A percentile compares a stretch with the other conserved stretches of the same genome.
Conservation (phyloP, 2,329 filamentous ascomycete genomes). For the Aspergillus glaucus region DNA sequence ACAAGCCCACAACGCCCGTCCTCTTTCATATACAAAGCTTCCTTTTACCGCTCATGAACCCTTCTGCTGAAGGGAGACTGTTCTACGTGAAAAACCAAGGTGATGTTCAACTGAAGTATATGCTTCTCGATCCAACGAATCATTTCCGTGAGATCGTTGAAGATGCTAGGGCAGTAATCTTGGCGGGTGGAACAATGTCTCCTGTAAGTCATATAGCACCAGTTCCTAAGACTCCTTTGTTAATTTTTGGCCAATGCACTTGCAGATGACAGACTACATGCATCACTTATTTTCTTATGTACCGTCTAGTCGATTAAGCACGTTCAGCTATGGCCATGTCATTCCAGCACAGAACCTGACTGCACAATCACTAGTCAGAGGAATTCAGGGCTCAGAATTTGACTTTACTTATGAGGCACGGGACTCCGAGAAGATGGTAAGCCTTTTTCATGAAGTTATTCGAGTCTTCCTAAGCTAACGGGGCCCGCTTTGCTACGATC, state of each 20-base stretch:
- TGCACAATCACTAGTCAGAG: conserved; percentile 61
- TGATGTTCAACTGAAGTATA: conserved; percentile 65
- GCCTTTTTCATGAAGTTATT: conserved; percentile 3
- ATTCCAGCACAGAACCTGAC: conserved; percentile 77
- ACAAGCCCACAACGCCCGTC: conserved; percentile 43
- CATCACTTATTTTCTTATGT: conserved; percentile 79
- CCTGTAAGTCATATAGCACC: conserved; percentile 46
- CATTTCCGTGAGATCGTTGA: conserved; percentile 85
- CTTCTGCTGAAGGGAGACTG: conserved; percentile 61
- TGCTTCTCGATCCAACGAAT: conserved; percentile 83
- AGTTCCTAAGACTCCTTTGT: not conserved
- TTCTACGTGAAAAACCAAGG: conserved; percentile 48
- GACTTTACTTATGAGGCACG: conserved; percentile 85
- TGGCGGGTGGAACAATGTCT: conserved; percentile 96
- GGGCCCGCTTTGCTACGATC: not conserved
- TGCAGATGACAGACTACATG: conserved; percentile 74
- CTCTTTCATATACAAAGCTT: conserved; percentile 62
- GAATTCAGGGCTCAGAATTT: conserved; percentile 51
- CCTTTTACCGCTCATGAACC: conserved; percentile 76
- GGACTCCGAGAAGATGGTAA: conserved; percentile 57
- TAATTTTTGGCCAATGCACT: not conserved
- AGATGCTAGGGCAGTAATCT: conserved; percentile 75
- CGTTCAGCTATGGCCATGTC: conserved; percentile 89
- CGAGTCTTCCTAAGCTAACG: not conserved
- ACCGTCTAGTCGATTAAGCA: conserved; percentile 57